A percentile compares a stretch with the other conserved stretches of the same genome.
Evolutionary conservation across 75 land plant species (phyloP).

Genomic region (Cupressus sempervirens): DNA sequence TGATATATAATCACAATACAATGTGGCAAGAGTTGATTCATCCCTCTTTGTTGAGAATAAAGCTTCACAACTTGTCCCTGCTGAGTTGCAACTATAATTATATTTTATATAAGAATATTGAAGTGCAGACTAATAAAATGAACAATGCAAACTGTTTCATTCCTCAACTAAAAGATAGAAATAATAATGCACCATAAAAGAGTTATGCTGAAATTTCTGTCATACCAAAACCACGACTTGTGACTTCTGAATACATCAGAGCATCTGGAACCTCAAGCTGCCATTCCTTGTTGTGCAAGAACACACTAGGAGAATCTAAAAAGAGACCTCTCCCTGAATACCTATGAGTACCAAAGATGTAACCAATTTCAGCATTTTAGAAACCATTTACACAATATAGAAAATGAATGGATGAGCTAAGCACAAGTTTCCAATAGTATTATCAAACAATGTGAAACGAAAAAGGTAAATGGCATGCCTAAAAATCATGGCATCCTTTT

Average conservation of each 20-base stretch:
- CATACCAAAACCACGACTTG: neutral
- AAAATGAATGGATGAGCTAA: neutral
- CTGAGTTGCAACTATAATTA: slow-evolving; percentile 17
- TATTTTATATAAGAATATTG: neutral
- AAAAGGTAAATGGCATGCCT: neutral
- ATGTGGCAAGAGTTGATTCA: slow-evolving; percentile 40
- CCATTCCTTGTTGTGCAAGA: slow-evolving; percentile 47
- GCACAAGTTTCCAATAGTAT: neutral
- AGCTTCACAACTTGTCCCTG: slow-evolving; percentile 38
- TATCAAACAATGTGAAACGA: neutral
- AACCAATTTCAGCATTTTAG: neutral
- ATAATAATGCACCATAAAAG: neutral
- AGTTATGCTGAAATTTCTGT: neutral
- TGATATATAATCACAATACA: slow-evolving; percentile 54
- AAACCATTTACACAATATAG: neutral
- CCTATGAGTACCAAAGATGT: slow-evolving; percentile 33
- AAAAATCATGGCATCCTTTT: neutral
- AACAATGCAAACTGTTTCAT: neutral
- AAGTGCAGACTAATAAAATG: slow-evolving; percentile 1
- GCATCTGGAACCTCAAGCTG: slow-evolving; percentile 50
- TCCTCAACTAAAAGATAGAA: neutral
- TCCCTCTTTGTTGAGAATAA: slow-evolving; percentile 57
- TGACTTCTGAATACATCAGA: slow-evolving; percentile 3
- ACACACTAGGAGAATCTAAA: slow-evolving; percentile 75
- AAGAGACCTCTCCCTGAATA: slow-evolving; percentile 89